These are phyloP conservation scores for Penicillium sp. DNA, from an alignment of 2,329 filamentous ascomycete species.

Conservation along the genomic window DNA sequence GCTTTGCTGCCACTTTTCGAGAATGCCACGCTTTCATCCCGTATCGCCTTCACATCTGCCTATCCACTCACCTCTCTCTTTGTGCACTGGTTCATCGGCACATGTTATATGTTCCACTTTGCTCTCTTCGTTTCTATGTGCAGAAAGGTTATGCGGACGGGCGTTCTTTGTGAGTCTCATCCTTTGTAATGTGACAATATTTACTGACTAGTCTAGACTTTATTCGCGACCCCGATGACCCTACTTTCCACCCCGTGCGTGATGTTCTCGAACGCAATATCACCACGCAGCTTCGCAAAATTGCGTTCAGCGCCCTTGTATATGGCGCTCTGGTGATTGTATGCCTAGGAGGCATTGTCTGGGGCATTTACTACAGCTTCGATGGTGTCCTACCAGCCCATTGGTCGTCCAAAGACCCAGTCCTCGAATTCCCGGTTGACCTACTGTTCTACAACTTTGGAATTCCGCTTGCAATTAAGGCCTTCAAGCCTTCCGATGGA, in stretches of 20 bases:
- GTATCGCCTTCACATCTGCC: slow-evolving; percentile 75
- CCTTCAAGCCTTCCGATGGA: slow-evolving; percentile 83
- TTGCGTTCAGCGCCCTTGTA: slow-evolving; percentile 91
- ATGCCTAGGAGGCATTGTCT: slow-evolving; percentile 93
- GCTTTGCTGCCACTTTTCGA: slow-evolving; percentile 90
- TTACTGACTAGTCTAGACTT: slow-evolving; percentile 66
- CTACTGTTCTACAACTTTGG: slow-evolving; percentile 96
- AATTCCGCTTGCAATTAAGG: slow-evolving; percentile 83
- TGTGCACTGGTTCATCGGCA: slow-evolving; percentile 98
- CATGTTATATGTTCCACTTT: slow-evolving; percentile 99
- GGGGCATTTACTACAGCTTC: slow-evolving; percentile 75
- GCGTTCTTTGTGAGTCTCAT: slow-evolving; percentile 77
- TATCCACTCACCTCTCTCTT: slow-evolving; percentile 91
- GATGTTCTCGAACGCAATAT: slow-evolving; percentile 95
- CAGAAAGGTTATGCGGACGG: slow-evolving; percentile 92
- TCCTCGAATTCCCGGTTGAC: slow-evolving; percentile 92
- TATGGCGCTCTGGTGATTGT: slow-evolving; percentile 92
- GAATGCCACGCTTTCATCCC: slow-evolving; percentile 74
- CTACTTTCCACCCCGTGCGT: slow-evolving; percentile 95
- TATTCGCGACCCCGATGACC: slow-evolving; percentile 96
- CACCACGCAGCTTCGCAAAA: slow-evolving; percentile 91
- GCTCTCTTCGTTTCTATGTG: slow-evolving; percentile 99
- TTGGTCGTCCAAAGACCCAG: slow-evolving; percentile 90
- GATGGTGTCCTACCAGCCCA: slow-evolving; percentile 82
- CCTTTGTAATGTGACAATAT: slow-evolving; percentile 9